Evolutionary conservation across 2,329 filamentous ascomycete species (phyloP), one percentile per base, ranked within the genome.

Genomic region (Beauveria asiatica): DNA sequence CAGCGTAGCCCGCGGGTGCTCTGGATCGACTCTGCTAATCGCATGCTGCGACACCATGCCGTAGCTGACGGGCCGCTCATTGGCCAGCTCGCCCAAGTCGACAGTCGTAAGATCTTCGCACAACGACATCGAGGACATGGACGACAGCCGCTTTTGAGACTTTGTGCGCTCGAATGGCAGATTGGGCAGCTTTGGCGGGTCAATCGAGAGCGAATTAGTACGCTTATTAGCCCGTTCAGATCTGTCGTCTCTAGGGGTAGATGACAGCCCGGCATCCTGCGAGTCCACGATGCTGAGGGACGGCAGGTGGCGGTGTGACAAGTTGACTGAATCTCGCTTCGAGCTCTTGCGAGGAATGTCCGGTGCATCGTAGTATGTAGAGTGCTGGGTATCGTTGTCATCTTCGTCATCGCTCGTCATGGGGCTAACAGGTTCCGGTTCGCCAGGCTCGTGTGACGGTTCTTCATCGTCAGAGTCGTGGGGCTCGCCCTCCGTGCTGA

Each of bases 311-410:
- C 66, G 65, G 59, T 64, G 69, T 25, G 73, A 67, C n/a, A 70
- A 71, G 33, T 66, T 68, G 45, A 71, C 74, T 2, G 82, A 59
- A 61, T 80, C 74, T 62, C 87, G 80, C 69, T 85, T 85, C 0
- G 89, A 92, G 69, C 87, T 91, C 73, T 87, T 90, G 33, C 88
- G 80, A 2, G 89, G 88, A 37, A 92, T 81, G 8, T 80, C 76
- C 0, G 85, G 84, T 4, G 79, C 66, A n/a, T 74, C 68, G 59
- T 73, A 59, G 42, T 46, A 53, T n/a, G 19, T 54, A 11, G 54
- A 46, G 42, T 33, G 25, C 64, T 76, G 65, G 55, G 71, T 66
- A 61, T 67, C 63, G 19, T 77, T 76, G 16, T 78, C 74, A 10
- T 79, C 75, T 9, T 77, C 74, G 37, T 63, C 63, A 17, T 58